phyloP scores from a whole-genome alignment of 2,329 filamentous ascomycete species.

The Talaromyces amestolkiae region DNA sequence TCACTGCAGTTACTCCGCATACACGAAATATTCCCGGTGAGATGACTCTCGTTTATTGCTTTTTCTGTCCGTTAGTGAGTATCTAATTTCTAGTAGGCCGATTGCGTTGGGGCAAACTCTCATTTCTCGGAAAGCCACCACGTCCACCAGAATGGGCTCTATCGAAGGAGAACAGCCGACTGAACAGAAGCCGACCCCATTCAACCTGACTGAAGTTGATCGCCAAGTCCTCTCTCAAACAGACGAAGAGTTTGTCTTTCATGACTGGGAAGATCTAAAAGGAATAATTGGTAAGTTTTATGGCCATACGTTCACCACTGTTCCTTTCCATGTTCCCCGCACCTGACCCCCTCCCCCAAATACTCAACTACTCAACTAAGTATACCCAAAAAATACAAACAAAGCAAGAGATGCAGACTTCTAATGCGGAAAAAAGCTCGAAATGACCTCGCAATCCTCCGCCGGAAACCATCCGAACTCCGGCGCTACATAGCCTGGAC shows the following conservation, averaged over 20 bases:
- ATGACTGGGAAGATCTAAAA: conserved; percentile 54
- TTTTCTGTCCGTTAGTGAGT: not conserved
- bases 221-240: conserved; percentile 49
- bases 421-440: conserved; percentile 32
- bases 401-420: not conserved
- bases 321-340: not conserved
- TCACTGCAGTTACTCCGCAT: not conserved
- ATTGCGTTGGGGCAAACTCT: not conserved
- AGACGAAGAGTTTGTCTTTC: conserved; percentile 53
- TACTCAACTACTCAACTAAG: not conserved
- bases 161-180: conserved; percentile 13
- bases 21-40: not conserved
- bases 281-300: conserved; percentile 50
- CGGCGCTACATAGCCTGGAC: conserved; percentile 61
- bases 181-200: conserved; percentile 33
- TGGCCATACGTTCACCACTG: not conserved
- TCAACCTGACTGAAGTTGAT: conserved; percentile 52
- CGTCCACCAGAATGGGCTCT: conserved; percentile 15
- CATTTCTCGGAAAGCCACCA: not conserved
- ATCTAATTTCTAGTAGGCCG: not conserved
- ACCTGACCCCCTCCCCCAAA: not conserved
- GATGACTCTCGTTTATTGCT: not conserved
- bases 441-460: conserved; percentile 56
- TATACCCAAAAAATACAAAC: not conserved
- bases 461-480: conserved; percentile 59